phyloP scores from a whole-genome alignment of 1,139 yeast species.

The Wickerhamomyces sp. region DNA sequence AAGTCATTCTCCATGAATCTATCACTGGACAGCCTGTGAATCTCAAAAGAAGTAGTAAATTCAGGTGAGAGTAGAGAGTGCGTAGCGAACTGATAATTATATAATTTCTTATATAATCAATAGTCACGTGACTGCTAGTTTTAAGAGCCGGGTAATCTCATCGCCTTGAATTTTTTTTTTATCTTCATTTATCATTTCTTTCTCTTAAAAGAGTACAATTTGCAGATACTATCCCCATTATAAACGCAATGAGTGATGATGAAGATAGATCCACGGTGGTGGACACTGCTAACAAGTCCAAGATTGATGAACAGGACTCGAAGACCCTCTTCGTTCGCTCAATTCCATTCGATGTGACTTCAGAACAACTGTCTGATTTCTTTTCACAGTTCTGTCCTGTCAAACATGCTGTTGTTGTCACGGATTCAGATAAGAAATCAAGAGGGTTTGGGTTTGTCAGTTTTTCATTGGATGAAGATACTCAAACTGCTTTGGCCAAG shows the following conservation, averaged over 20 bases:
- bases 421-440: conserved; percentile 64
- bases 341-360: conserved; percentile 74
- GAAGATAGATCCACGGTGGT: not conserved
- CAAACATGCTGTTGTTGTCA: conserved; percentile 90
- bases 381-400: conserved; percentile 93
- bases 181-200: not conserved
- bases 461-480: conserved; percentile 81
- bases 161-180: conserved; percentile 3
- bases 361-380: conserved; percentile 74
- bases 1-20: not conserved
- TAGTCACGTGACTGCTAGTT: not conserved
- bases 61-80: not conserved
- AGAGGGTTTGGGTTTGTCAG: conserved; percentile 97
- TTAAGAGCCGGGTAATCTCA: conserved; percentile 9
- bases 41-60: no score
- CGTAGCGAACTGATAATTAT: no score
- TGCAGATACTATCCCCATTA: not conserved
- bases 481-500: conserved; percentile 65
- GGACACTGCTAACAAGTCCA: not conserved
- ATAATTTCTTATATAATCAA: not conserved
- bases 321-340: conserved; percentile 80
- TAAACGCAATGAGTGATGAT: not conserved
- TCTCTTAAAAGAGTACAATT: not conserved
- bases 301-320: conserved; percentile 31
- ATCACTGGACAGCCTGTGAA: no score